These are phyloP conservation scores for Sporobolomyces pararoseus DNA, from an alignment of 768 basidiomycete genomes.

Conservation along the genomic window DNA sequence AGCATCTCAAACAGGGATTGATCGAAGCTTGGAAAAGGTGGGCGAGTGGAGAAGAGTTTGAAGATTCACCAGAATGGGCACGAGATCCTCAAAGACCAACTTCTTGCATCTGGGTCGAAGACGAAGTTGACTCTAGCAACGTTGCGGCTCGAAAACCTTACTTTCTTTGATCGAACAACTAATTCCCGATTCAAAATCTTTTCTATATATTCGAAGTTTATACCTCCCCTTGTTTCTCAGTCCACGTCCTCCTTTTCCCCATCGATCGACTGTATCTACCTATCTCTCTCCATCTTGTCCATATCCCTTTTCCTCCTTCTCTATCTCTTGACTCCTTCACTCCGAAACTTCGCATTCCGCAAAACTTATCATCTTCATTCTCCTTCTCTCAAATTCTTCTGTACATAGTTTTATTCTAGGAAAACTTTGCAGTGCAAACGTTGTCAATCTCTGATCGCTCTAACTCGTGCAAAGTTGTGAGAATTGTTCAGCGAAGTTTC, in stretches of 20 bases:
- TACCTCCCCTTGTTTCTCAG: not conserved
- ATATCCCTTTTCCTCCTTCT: not conserved
- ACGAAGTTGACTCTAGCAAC: conserved; percentile 17
- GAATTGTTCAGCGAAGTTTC: too few species aligned
- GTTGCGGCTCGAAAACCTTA: not conserved
- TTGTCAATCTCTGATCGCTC: too few species aligned
- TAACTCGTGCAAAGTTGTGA: too few species aligned
- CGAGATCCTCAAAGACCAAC: not conserved
- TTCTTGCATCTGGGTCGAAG: conserved; percentile 21
- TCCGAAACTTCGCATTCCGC: not conserved
- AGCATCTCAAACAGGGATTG: conserved; percentile 46
- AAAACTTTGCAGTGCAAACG: too few species aligned
- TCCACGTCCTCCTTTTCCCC: not conserved
- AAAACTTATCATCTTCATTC: not conserved
- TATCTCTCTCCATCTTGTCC: not conserved
- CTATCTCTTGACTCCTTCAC: not conserved
- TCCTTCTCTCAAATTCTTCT: too few species aligned
- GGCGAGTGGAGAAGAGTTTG: conserved; percentile 48
- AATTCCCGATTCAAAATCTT: not conserved
- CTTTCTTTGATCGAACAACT: conserved; percentile 3
- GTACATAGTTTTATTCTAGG: too few species aligned
- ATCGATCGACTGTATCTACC: too few species aligned
- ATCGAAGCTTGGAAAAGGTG: conserved; percentile 55
- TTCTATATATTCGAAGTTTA: not conserved
- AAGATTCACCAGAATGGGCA: conserved; percentile 27